Conservation (phyloP, 352 stramenopile genomes). For the Globisporangium heterothallicum region DNA sequence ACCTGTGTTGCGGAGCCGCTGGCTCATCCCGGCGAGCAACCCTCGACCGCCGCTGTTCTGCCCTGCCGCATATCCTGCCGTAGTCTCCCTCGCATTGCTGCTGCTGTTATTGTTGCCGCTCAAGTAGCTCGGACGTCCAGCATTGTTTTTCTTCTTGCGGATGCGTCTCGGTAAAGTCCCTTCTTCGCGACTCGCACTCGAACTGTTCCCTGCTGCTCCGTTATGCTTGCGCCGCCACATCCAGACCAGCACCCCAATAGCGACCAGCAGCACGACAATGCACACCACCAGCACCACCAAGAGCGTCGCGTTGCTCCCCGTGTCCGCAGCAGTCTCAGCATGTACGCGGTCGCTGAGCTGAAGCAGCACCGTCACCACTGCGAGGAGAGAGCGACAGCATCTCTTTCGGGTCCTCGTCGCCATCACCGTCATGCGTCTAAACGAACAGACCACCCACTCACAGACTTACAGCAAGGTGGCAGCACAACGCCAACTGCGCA, state of each 20-base stretch:
- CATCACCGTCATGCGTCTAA: too few relatives aligned
- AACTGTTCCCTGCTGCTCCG: background rate
- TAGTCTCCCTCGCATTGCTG: background rate
- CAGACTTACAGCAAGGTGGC: too few relatives aligned
- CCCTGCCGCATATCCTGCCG: background rate
- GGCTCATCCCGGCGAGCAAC: slow-evolving; percentile 7
- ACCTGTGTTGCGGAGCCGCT: slow-evolving; percentile 9
- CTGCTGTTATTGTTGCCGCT: background rate
- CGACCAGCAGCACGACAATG: slow-evolving; percentile 11
- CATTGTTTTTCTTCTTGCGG: slow-evolving; percentile 14
- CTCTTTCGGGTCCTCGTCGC: too few relatives aligned
- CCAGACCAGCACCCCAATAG: slow-evolving; percentile 4
- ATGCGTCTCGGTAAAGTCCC: slow-evolving; percentile 12
- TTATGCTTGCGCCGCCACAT: slow-evolving; percentile 7
- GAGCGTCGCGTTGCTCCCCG: slow-evolving; percentile 8
- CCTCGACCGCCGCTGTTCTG: background rate
- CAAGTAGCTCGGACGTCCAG: slow-evolving; percentile 12
- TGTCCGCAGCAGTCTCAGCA: too few relatives aligned
- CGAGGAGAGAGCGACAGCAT: too few relatives aligned
- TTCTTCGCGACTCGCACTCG: slow-evolving; percentile 1
- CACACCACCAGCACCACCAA: slow-evolving; percentile 11
- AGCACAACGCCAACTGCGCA: too few relatives aligned
- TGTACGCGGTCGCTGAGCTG: too few relatives aligned
- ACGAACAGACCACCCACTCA: too few relatives aligned
- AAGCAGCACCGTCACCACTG: too few relatives aligned